Base-by-base conservation (phyloP, 495 filamentous ascomycete species). In the Penicillium verhagenii region DNA sequence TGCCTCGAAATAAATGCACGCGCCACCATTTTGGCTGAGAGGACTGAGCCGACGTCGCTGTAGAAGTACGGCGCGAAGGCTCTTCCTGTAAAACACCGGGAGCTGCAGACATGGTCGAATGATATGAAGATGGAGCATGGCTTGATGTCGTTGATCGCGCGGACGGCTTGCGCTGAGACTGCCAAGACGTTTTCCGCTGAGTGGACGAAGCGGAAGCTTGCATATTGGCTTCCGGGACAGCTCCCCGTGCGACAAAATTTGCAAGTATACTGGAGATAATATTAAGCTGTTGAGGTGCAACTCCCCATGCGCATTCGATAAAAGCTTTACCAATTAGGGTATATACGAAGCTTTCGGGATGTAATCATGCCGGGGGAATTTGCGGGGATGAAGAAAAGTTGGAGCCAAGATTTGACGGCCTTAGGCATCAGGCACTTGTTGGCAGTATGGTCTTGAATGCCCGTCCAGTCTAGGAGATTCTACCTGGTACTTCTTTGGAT, bases 1-100 rank as follows among this genome's bases (percentile, higher is more conserved):
- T 92, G 57, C 90, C 78, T 4, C 72, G 73, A 58, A 81, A 79
- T 11, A 79, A 72, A 29, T 70, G 76, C 25, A 87, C 77, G 53
- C 71, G 80, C 82, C 83, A 89, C 85, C 86, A 88, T 67, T 71
- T 74, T 20, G 64, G 51, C 39, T 57, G 35, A 13, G 56, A 39
- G 16, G 54, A 58, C 10, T 53, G 56, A 4, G 46, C 39, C 4
- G 65, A 60, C 2, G 60, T 47, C 2, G 60, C 40, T 4, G 38
- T 50, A 6, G 60, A 57, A 9, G 53, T 29, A 23, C 54, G 56
- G 37, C 48, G 53, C 28, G 35, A 28, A 11, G 51, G 35, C n/a
- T 54, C 42, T 13, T 52, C 53, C 28, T 21, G 39, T 2, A 50
- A 33, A 13, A 53, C 51, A 16, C 57, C 61, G 39, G 45, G 56